Conservation (phyloP, 1,284 basidiomycete genomes). For the Ganoderma lucidum region DNA sequence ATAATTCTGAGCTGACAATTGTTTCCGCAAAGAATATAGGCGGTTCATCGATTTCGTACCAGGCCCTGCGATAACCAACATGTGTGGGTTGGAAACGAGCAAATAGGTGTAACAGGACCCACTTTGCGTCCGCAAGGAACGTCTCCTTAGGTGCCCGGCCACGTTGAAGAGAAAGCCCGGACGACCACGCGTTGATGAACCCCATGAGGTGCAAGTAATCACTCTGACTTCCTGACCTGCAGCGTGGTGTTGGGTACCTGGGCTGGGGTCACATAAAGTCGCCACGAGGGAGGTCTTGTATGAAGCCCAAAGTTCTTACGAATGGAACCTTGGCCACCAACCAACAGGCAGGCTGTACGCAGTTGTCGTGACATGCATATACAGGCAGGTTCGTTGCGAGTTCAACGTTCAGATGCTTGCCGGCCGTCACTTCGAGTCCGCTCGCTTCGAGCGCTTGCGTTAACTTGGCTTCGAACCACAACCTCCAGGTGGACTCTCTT, state of each 20-base stretch:
- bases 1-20: too few relatives aligned
- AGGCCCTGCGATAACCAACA: too few relatives aligned
- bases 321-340: background rate
- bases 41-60: too few relatives aligned
- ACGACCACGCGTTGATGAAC: background rate
- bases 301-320: conserved; percentile 3
- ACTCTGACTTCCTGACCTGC: background rate
- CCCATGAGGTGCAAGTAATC: background rate
- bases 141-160: background rate
- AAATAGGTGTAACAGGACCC: too few relatives aligned
- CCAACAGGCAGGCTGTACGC: background rate
- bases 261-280: background rate
- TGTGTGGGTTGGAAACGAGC: too few relatives aligned
- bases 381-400: background rate
- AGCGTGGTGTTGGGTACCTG: background rate
- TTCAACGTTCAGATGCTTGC: too few relatives aligned
- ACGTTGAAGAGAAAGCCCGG: background rate
- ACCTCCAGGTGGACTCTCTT: background rate
- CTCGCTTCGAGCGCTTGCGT: background rate
- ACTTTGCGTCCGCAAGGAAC: too few relatives aligned
- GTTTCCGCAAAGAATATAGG: too few relatives aligned
- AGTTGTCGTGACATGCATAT: background rate
- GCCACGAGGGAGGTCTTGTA: background rate
- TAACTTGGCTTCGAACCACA: conserved; percentile 9
- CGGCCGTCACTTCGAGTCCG: background rate